A percentile compares a stretch with the other conserved stretches of the same genome.
Conservation (phyloP, 441 rosid genomes). For the Bocquillonia castaneifolia region DNA sequence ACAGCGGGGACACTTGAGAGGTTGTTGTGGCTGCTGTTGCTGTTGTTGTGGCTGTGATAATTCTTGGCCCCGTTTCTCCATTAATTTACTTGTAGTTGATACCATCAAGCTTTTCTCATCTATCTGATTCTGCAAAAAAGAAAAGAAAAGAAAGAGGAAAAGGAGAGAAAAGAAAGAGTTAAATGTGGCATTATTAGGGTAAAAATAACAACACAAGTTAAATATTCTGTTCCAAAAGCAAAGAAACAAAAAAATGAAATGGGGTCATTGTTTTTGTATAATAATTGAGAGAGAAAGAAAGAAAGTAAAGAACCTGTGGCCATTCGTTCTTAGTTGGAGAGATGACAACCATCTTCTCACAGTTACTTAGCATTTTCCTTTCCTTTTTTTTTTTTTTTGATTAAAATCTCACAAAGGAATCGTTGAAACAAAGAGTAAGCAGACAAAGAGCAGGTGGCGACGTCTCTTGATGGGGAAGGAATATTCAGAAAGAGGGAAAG, state of each 20-base stretch:
- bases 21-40: conserved; percentile 32
- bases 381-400: neutral
- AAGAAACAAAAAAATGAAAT: conserved; percentile 62
- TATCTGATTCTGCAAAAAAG: conserved; percentile 29
- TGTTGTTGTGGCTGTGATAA: conserved; percentile 13
- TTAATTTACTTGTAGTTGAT: conserved; percentile 34
- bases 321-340: conserved; percentile 47
- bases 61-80: conserved; percentile 42
- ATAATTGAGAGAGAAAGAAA: conserved; percentile 40
- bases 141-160: conserved; percentile 9
- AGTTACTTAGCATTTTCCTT: conserved; percentile 36
- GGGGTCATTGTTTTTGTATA: conserved; percentile 36
- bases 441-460: conserved; percentile 48
- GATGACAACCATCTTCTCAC: conserved; percentile 41
- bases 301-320: conserved; percentile 47
- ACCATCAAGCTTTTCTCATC: conserved; percentile 44
- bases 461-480: conserved; percentile 31
- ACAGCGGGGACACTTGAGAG: conserved; percentile 61
- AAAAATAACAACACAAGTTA: conserved; percentile 29
- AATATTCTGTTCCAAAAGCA: conserved; percentile 57
- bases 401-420: conserved; percentile 29
- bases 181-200: conserved; percentile 28
- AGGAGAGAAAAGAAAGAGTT: conserved; percentile 22
- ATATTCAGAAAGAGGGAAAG: conserved; percentile 9
- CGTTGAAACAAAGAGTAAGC: conserved; percentile 43